phyloP scores from a whole-genome alignment of 768 basidiomycete genomes.

The Termitomyces sp. region DNA sequence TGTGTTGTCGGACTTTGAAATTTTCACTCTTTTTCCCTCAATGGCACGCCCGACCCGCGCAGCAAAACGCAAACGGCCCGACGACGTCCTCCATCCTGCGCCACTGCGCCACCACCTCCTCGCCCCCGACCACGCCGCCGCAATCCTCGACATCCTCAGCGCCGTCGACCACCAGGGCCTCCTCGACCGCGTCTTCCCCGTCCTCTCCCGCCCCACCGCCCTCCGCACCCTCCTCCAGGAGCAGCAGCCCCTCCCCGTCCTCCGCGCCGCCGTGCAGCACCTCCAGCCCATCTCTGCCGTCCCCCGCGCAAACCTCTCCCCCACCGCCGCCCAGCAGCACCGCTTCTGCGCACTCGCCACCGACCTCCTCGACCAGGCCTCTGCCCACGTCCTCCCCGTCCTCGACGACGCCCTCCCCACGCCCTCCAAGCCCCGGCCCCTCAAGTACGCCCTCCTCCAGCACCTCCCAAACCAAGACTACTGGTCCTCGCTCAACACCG shows the following conservation, averaged over 20 bases:
- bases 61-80: constrained; percentile 63
- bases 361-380: constrained; percentile 67
- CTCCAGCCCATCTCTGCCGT: constrained; percentile 65
- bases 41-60: constrained; percentile 78
- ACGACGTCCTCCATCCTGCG: constrained; percentile 34
- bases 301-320: constrained; percentile 56
- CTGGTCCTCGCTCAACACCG: constrained; percentile 67
- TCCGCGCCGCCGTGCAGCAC: constrained; percentile 61
- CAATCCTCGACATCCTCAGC: constrained; percentile 56
- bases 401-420: constrained; percentile 35
- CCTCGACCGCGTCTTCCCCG: constrained; percentile 73
- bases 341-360: constrained; percentile 71
- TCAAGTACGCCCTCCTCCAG: constrained; percentile 74
- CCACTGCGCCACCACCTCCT: constrained; percentile 20
- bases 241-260: constrained; percentile 45
- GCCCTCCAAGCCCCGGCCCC: constrained; percentile 26
- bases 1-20: constrained; percentile 25
- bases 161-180: constrained; percentile 69
- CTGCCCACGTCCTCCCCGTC: constrained; percentile 37
- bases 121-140: constrained; percentile 31
- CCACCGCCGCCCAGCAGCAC: constrained; percentile 62
- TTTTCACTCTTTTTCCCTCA: background rate
- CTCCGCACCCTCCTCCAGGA: constrained; percentile 52
- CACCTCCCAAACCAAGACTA: constrained; percentile 71
- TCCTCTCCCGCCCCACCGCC: constrained; percentile 35